These are phyloP conservation scores for Schwanniomyces pseudopolymorphus DNA, from an alignment of 805 yeast species.

Conservation along the genomic window DNA sequence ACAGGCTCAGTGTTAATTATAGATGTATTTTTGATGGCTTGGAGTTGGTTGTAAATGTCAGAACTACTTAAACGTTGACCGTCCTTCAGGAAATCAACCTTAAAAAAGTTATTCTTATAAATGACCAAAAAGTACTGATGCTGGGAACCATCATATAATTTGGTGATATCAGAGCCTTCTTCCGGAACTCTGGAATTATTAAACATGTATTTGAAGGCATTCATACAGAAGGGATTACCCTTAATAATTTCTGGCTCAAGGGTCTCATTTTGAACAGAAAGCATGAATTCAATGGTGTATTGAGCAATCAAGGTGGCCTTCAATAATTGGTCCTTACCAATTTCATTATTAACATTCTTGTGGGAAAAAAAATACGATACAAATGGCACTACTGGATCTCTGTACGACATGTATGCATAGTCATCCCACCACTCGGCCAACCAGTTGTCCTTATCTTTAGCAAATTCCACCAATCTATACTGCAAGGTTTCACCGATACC, in stretches of 20 bases:
- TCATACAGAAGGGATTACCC: slow-evolving; percentile 90
- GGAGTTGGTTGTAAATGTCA: slow-evolving; percentile 58
- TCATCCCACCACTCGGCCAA: slow-evolving; percentile 90
- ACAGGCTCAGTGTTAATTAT: slow-evolving; percentile 52
- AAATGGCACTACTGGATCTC: slow-evolving; percentile 94
- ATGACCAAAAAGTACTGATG: slow-evolving; percentile 73
- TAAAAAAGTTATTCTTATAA: slow-evolving; percentile 77
- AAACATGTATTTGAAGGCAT: slow-evolving; percentile 87
- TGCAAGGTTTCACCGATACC: slow-evolving; percentile 73
- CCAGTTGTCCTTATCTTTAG: slow-evolving; percentile 78
- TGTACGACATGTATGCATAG: slow-evolving; percentile 84
- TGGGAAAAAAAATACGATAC: slow-evolving; percentile 89
- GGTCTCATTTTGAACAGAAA: slow-evolving; percentile 63
- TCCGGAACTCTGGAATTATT: slow-evolving; percentile 84
- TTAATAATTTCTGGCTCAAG: slow-evolving; percentile 79
- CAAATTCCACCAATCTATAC: slow-evolving; percentile 55
- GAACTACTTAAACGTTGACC: slow-evolving; percentile 47
- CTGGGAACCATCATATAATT: slow-evolving; percentile 44
- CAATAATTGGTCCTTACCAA: slow-evolving; percentile 62
- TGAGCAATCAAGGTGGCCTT: slow-evolving; percentile 77
- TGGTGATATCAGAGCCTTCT: slow-evolving; percentile 60
- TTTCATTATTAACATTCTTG: slow-evolving; percentile 57
- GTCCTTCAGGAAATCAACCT: slow-evolving; percentile 57
- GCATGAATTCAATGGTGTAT: slow-evolving; percentile 67
- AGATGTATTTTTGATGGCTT: slow-evolving; percentile 48